Conservation (phyloP, 352 stramenopile genomes). For the Thraustotheca clavata region DNA sequence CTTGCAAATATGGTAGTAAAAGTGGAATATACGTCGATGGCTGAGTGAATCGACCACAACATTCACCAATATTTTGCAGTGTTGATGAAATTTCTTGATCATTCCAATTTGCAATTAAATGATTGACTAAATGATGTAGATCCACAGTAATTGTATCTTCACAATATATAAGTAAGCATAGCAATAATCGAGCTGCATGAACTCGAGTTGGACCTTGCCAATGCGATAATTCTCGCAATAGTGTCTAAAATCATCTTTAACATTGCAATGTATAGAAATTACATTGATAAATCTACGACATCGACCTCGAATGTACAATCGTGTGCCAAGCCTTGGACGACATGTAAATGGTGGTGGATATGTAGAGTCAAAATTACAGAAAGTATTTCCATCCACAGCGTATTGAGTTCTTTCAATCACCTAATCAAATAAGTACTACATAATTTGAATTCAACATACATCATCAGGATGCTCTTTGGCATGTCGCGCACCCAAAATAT, state of each 20-base stretch:
- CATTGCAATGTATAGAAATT: no score
- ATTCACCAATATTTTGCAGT: constrained; percentile 35
- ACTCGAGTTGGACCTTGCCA: constrained; percentile 81
- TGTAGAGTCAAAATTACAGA: constrained; percentile 72
- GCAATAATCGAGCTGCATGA: constrained; percentile 82
- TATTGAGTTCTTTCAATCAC: constrained; percentile 93
- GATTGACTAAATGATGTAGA: constrained; percentile 60
- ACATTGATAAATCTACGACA: constrained; percentile 84
- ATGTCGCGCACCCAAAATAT: constrained; percentile 44
- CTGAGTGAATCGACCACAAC: constrained; percentile 49
- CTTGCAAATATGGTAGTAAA: constrained; percentile 47
- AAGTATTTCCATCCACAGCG: constrained; percentile 84
- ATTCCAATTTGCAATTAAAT: constrained; percentile 48
- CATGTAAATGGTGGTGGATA: constrained; percentile 76
- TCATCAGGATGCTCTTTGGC: constrained; percentile 56
- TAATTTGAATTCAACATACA: neutral
- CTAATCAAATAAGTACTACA: constrained; percentile 25
- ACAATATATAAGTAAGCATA: constrained; percentile 86
- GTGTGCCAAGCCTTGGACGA: constrained; percentile 82
- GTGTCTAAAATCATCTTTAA: constrained; percentile 22
- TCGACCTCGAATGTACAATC: constrained; percentile 87
- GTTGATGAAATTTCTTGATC: constrained; percentile 27
- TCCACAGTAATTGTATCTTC: constrained; percentile 93
- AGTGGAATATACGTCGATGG: constrained; percentile 59
- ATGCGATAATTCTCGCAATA: constrained; percentile 87